These are phyloP conservation scores for Trichoderma brevicompactum DNA, from an alignment of 2,329 filamentous ascomycete genomes.

Conservation along the genomic window DNA sequence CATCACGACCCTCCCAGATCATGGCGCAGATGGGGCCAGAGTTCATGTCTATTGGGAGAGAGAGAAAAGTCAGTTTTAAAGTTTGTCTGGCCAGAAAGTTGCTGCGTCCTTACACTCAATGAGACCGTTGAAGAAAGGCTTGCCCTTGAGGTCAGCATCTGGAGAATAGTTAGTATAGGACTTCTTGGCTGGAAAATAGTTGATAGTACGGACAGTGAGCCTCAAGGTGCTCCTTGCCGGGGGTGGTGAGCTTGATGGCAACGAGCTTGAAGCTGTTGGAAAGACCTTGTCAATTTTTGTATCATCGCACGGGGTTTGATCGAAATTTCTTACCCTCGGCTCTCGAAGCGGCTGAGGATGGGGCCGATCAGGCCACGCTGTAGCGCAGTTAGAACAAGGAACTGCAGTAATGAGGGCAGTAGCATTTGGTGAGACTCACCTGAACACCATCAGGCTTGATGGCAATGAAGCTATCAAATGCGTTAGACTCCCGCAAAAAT, in stretches of 20 bases:
- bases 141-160: constrained; percentile 86
- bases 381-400: constrained; percentile 33
- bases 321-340: constrained; percentile 72
- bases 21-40: constrained; percentile 97
- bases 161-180: constrained; percentile 1
- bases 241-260: constrained; percentile 92
- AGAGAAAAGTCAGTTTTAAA: constrained; percentile 16
- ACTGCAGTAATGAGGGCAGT: neutral
- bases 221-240: constrained; percentile 95
- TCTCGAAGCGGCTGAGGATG: constrained; percentile 98
- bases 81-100: neutral
- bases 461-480: constrained; percentile 85
- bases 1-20: constrained; percentile 99
- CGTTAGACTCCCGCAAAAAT: constrained; percentile 34
- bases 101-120: constrained; percentile 73
- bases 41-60: constrained; percentile 78
- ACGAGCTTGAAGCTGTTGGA: constrained; percentile 86
- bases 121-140: constrained; percentile 97
- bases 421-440: constrained; percentile 57
- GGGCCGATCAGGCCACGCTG: constrained; percentile 96
- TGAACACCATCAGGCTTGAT: constrained; percentile 99
- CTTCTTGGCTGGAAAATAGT: neutral
- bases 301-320: neutral
- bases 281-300: constrained; percentile 4
- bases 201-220: constrained; percentile 71